Conservation (phyloP, 2,329 filamentous ascomycete species). For the Fusarium albosuccineum region DNA sequence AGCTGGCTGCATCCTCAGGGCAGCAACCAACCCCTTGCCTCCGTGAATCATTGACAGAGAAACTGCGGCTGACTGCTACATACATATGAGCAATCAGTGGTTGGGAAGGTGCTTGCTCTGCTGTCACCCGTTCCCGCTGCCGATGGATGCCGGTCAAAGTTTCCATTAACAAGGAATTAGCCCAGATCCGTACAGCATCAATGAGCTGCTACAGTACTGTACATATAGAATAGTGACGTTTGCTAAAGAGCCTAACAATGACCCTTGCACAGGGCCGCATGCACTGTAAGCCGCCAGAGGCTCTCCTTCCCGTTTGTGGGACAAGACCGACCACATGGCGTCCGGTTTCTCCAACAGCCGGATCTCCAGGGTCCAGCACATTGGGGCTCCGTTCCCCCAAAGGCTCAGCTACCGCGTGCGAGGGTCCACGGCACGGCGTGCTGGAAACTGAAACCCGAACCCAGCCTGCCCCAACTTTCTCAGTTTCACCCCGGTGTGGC, state of each 20-base stretch:
- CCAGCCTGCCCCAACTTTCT: not conserved
- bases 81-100: not conserved
- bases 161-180: not conserved
- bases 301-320: not conserved
- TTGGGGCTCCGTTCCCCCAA: not conserved
- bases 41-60: conserved; percentile 3
- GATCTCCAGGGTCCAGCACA: conserved; percentile 1
- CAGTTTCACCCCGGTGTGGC: conserved; percentile 18
- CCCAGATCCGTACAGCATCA: not conserved
- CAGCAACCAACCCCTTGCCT: not conserved
- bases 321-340: not conserved
- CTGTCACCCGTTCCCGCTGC: not conserved
- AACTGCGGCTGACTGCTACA: conserved; percentile 3
- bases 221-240: not conserved
- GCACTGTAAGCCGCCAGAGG: not conserved
- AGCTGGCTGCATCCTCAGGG: conserved; percentile 1
- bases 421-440: not conserved
- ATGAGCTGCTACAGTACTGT: not conserved
- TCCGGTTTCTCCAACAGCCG: not conserved
- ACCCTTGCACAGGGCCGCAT: conserved; percentile 1
- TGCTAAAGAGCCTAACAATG: not conserved
- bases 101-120: not conserved
- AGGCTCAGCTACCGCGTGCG: not conserved
- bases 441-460: not conserved
- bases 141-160: not conserved